A percentile compares a stretch with the other conserved stretches of the same genome.
These are phyloP conservation scores for Mallotus nudiflorus DNA, from an alignment of 345 rosid genomes.

Conservation along the genomic window DNA sequence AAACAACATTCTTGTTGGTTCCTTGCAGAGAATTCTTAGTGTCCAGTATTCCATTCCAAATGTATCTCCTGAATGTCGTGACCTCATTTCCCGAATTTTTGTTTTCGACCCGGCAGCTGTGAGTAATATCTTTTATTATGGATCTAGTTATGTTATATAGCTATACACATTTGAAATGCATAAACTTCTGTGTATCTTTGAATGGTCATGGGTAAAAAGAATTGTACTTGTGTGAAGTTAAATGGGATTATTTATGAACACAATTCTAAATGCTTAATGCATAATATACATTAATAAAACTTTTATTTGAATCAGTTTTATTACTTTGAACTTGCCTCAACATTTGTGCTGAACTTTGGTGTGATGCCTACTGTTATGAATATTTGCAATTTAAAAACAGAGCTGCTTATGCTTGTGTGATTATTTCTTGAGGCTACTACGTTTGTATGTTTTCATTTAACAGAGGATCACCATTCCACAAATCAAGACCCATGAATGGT, in stretches of 20 bases:
- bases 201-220: neutral
- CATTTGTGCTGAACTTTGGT: neutral
- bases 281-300: neutral
- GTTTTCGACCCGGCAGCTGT: slow-evolving; percentile 35
- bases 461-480: slow-evolving; percentile 33
- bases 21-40: slow-evolving; percentile 32
- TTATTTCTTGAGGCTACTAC: slow-evolving; percentile 3
- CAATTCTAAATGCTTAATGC: neutral
- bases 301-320: neutral
- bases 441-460: slow-evolving; percentile 4
- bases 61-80: slow-evolving; percentile 28
- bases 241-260: neutral
- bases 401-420: neutral
- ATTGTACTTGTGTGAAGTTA: neutral
- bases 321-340: neutral
- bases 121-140: slow-evolving; percentile 8
- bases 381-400: neutral
- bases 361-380: neutral
- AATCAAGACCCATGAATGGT: slow-evolving; percentile 36
- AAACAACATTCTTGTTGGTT: slow-evolving; percentile 10
- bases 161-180: neutral
- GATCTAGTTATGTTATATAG: neutral
- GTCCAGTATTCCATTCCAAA: slow-evolving; percentile 33
- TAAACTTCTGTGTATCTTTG: neutral
- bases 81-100: slow-evolving; percentile 32